Conservation (phyloP, 1,284 basidiomycete genomes). For the Cerioporus squamosus region DNA sequence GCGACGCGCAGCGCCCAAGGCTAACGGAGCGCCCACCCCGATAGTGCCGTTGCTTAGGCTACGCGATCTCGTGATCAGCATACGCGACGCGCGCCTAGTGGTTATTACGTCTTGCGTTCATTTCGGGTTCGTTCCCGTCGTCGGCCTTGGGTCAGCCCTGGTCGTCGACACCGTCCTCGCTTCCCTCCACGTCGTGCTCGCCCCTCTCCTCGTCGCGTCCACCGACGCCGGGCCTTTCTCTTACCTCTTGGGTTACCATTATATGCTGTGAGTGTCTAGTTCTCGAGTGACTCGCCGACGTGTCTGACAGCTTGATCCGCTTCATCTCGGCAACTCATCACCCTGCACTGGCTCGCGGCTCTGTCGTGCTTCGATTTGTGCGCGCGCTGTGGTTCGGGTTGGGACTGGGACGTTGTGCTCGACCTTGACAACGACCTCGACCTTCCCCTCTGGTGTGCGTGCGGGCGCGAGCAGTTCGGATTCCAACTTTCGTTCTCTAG, state of each 20-base stretch:
- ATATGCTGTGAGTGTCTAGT: conserved; percentile 19
- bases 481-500: background rate
- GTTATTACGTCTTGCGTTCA: conserved; percentile 17
- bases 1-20: background rate
- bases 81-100: conserved; percentile 19
- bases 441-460: too few species aligned
- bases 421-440: too few species aligned
- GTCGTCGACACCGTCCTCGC: conserved; percentile 8
- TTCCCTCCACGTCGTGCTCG: conserved; percentile 14
- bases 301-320: background rate
- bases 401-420: background rate
- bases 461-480: background rate
- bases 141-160: background rate
- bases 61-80: conserved; percentile 21
- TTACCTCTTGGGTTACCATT: conserved; percentile 4
- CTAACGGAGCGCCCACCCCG: conserved; percentile 3
- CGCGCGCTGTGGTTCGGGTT: background rate
- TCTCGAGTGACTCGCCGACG: background rate
- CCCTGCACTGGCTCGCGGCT: background rate
- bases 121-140: conserved; percentile 1
- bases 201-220: conserved; percentile 6
- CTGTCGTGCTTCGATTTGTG: background rate
- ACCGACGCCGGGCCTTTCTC: conserved; percentile 3
- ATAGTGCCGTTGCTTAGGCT: conserved; percentile 17
- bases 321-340: background rate